Conservation (phyloP, 2,329 filamentous ascomycete genomes). For the Colletotrichum sp. region DNA sequence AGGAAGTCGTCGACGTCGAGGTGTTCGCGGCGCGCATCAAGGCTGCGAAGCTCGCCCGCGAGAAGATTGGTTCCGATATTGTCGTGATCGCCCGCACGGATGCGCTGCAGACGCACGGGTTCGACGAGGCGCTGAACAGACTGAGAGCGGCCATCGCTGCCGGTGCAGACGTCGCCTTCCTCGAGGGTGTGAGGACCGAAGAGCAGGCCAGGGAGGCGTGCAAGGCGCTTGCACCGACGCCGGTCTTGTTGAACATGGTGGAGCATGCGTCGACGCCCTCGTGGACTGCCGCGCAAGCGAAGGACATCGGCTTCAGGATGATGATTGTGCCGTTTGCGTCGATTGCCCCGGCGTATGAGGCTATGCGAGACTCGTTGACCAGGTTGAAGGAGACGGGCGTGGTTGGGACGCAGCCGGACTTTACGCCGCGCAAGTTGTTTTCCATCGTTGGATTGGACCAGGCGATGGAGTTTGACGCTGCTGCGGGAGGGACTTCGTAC, state of each 20-base stretch:
- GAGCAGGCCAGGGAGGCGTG: slow-evolving; percentile 54
- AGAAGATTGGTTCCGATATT: slow-evolving; percentile 57
- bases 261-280: slow-evolving; percentile 60
- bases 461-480: slow-evolving; percentile 51
- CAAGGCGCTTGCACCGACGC: slow-evolving; percentile 52
- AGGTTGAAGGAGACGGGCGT: slow-evolving; percentile 41
- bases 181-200: slow-evolving; percentile 60
- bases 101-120: slow-evolving; percentile 61
- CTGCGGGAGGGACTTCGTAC: slow-evolving; percentile 13
- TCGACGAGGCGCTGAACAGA: slow-evolving; percentile 57
- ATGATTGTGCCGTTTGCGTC: slow-evolving; percentile 61
- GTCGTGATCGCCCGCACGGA: slow-evolving; percentile 71
- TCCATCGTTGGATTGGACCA: slow-evolving; percentile 57
- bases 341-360: slow-evolving; percentile 50
- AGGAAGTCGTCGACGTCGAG: slow-evolving; percentile 59
- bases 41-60: slow-evolving; percentile 56
- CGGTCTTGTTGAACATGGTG: slow-evolving; percentile 63
- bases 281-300: slow-evolving; percentile 56
- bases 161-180: slow-evolving; percentile 65
- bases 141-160: slow-evolving; percentile 54
- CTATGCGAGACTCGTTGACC: slow-evolving; percentile 41
- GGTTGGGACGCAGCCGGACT: slow-evolving; percentile 43
- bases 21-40: slow-evolving; percentile 61
- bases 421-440: slow-evolving; percentile 54
- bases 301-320: slow-evolving; percentile 60